Evolutionary conservation across 441 rosid species (phyloP), one percentile per base, ranked within the genome.

Genomic region (Isatis lusitanica): DNA sequence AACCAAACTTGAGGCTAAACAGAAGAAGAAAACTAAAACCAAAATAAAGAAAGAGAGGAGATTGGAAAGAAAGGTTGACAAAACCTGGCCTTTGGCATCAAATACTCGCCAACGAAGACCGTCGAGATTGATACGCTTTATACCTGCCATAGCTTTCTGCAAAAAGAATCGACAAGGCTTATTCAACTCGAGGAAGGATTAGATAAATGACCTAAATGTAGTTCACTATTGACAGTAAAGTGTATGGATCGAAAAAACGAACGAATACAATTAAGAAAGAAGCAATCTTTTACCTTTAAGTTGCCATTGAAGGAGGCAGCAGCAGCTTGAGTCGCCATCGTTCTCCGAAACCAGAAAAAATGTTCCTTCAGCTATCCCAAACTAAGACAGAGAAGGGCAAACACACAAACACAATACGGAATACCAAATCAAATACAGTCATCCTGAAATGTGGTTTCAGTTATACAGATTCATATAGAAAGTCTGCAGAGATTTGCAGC

Each of bases 41-140:
- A 50, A 28, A 21, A 50, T 10, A 21, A 50, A 21, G 30, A 50
- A 13, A 50, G 33, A 30, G 33, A 6, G 33, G 33, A 30, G 33
- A 18, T 1, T 21, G 24, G 24, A 70, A 18, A 70, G 60, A 60
- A 63, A 63, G 21, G 51, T 1, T 16, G 65, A 17, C 6, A 63
- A 60, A 81, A 96, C 99, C 94, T 96, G 97, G 85, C 93, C 98
- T 82, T 88, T 92, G 51, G 99, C 98, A 90, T 94, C 99, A 73
- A 94, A 96, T 6, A 96, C 98, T 77, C 87, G 86, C 98, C 98
- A 94, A 8, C 96, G 83, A 66, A 93, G 85, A 66, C 99, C 99
- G 61, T 93, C 99, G 46, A 96, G 84, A 81, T 90, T 83, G 75
- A 94, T 96, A 65, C 97, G 91, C 83, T 83, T 88, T 63, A 96